Evolutionary conservation across 2,329 filamentous ascomycete genomes (phyloP), one percentile per base, ranked within the genome.

Genomic region (Endoconidiophora polonica): DNA sequence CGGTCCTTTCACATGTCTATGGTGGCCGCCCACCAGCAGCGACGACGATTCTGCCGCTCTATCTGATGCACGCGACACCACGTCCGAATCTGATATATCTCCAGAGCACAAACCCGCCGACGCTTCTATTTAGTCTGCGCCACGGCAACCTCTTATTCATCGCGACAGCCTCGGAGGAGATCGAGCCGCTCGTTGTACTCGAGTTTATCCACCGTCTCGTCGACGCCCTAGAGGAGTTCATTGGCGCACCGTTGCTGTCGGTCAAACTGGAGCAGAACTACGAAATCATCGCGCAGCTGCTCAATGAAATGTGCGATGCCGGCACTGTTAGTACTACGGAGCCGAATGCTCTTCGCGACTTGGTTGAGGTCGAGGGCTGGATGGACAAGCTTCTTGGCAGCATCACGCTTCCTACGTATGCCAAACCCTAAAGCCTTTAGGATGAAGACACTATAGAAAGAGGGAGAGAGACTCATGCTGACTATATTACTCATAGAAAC

Each of bases 241-340:
- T 98, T 5, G 88, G 90, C 52, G 80, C 86, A 43, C 91, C 91
- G 12, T 67, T 98, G 45, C 69, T 95, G 52, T 81, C 87, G 18
- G 76, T 75, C 61, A 94, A 91, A 68, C 82, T 98, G 56, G 87
- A 95, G 65, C 75, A 72, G 57, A 87, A 79, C 64, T 96, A 96
- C 66, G 86, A 96, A 76, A 81, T 96, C 24, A 83, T 93, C 33
- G 88, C 88, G 16, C 91, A 98, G 66, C 68, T 98, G 23, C 72
- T 96, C 53, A 86, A 81, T 54, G 91, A 98, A 66, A 94, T 98
- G 83, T 95, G 91, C 62, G 91, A 98, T 70, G 86, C 81, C 39
- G 91, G 91, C 14, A 75, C 80, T n/a, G 74, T 95, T 36, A 83
- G 76, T 59, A 94, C 86, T 51, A 95, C 90, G 1, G 91, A 98